A percentile compares a stretch with the other conserved stretches of the same genome.
These are phyloP conservation scores for Lachancea mirantina DNA, from an alignment of 805 yeast genomes.

Conservation along the genomic window DNA sequence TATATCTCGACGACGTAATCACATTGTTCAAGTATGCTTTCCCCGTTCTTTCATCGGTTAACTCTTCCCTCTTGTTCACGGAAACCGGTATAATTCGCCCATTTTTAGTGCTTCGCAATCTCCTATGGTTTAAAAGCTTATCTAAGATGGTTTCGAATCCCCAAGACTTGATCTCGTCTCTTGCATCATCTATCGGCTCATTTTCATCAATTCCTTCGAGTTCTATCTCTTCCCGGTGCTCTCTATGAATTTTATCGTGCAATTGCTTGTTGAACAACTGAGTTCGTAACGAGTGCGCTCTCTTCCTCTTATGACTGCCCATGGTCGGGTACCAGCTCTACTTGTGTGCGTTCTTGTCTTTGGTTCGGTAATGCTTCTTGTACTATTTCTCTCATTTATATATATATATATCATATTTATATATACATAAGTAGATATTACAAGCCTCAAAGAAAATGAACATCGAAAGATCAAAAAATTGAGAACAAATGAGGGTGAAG, in stretches of 20 bases:
- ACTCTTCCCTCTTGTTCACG: slow-evolving; percentile 29
- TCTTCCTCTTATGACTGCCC: slow-evolving; percentile 16
- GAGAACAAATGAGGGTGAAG: slow-evolving; percentile 11
- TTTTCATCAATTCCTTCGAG: slow-evolving; percentile 1
- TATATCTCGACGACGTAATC: slow-evolving; percentile 83
- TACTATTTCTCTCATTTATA: no score
- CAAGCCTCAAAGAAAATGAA: no score
- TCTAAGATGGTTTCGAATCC: no score
- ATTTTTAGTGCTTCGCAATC: slow-evolving; percentile 49
- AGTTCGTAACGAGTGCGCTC: slow-evolving; percentile 29
- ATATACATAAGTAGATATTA: no score
- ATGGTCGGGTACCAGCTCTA: no score
- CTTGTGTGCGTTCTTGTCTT: no score
- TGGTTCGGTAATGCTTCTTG: no score
- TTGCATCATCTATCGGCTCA: background rate
- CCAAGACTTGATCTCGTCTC: slow-evolving; percentile 7
- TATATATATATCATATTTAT: no score
- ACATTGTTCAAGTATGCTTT: slow-evolving; percentile 57
- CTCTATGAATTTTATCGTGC: slow-evolving; percentile 20
- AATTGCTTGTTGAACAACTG: slow-evolving; percentile 30
- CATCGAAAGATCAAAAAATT: no score
- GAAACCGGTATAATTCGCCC: slow-evolving; percentile 75
- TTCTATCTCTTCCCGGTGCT: slow-evolving; percentile 13
- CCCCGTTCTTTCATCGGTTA: slow-evolving; percentile 60
- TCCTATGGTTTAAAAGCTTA: slow-evolving; percentile 13